Percentiles rank a stretch among this genome's conserved stretches.
Conservation (phyloP, 805 yeast species). For the Kodamaea restingae region DNA sequence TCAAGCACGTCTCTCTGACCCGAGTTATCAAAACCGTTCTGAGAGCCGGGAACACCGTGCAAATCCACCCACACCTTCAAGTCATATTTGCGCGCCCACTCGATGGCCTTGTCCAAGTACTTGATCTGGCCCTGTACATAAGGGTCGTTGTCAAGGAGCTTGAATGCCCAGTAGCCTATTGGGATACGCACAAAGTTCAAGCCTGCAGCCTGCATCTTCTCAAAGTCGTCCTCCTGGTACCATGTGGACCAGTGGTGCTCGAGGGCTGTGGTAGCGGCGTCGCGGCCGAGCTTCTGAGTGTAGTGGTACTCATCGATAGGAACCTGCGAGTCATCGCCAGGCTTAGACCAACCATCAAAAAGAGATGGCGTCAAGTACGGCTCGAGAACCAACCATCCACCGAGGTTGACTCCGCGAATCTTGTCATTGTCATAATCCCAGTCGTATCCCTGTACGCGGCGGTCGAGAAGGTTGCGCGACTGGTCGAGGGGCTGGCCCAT, state of each 20-base stretch:
- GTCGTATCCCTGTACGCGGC: constrained; percentile 2
- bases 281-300: constrained; percentile 56
- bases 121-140: constrained; percentile 77
- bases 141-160: constrained; percentile 62
- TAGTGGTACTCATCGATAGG: constrained; percentile 86
- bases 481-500: background rate
- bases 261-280: constrained; percentile 48
- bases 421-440: constrained; percentile 33
- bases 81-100: constrained; percentile 62
- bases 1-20: constrained; percentile 65
- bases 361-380: constrained; percentile 81
- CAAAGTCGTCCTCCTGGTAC: constrained; percentile 70
- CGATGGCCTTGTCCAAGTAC: constrained; percentile 71
- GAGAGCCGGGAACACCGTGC: constrained; percentile 97
- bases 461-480: constrained; percentile 2
- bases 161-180: constrained; percentile 92
- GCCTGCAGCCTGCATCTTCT: constrained; percentile 55
- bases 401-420: constrained; percentile 71
- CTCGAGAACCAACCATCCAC: constrained; percentile 89
- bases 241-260: constrained; percentile 74
- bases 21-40: constrained; percentile 93
- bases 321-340: constrained; percentile 29
- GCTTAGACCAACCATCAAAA: constrained; percentile 46
- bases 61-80: constrained; percentile 85
- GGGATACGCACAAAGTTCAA: constrained; percentile 87